Percentiles rank a stretch among this genome's conserved stretches.
Conservation (phyloP, 2,329 filamentous ascomycete genomes). For the Calonectria crousiana region DNA sequence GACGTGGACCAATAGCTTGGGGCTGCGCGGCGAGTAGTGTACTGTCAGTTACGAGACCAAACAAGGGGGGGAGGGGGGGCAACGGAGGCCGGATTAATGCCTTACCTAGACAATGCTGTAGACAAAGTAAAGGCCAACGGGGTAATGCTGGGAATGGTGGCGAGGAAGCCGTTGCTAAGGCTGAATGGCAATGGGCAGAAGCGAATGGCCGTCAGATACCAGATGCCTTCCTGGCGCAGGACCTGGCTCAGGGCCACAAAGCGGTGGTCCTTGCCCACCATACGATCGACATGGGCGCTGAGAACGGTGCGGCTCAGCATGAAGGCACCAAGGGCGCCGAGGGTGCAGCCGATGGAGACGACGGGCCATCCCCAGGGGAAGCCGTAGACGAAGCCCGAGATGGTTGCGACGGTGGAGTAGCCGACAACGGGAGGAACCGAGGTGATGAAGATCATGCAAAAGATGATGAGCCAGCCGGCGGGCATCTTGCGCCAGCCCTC, state of each 20-base stretch:
- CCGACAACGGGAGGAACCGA: conserved; percentile 91
- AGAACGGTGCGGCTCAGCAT: conserved; percentile 83
- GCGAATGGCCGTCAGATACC: conserved; percentile 90
- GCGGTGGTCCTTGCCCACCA: conserved; percentile 85
- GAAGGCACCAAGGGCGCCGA: conserved; percentile 84
- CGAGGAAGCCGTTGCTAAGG: conserved; percentile 92
- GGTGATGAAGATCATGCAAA: conserved; percentile 79
- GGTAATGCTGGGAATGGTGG: conserved; percentile 90
- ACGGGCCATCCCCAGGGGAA: conserved; percentile 82
- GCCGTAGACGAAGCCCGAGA: conserved; percentile 68
- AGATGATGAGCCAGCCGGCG: conserved; percentile 81
- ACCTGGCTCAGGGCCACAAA: conserved; percentile 92
- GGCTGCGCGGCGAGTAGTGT: conserved; percentile 56
- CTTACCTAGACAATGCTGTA: conserved; percentile 78
- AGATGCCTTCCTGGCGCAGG: conserved; percentile 89
- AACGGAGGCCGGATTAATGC: neutral
- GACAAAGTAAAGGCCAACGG: conserved; percentile 82
- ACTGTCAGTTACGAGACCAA: conserved; percentile 16
- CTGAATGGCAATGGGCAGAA: conserved; percentile 94
- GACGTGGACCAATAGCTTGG: conserved; percentile 91
- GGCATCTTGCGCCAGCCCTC: conserved; percentile 80
- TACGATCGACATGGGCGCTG: conserved; percentile 80
- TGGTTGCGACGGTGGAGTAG: conserved; percentile 78
- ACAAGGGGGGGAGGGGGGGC: neutral
- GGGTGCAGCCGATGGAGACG: conserved; percentile 80